Percentiles rank a stretch among this genome's conserved stretches.
Conservation (phyloP, 208 protist species). For the Angomonas desouzai region DNA sequence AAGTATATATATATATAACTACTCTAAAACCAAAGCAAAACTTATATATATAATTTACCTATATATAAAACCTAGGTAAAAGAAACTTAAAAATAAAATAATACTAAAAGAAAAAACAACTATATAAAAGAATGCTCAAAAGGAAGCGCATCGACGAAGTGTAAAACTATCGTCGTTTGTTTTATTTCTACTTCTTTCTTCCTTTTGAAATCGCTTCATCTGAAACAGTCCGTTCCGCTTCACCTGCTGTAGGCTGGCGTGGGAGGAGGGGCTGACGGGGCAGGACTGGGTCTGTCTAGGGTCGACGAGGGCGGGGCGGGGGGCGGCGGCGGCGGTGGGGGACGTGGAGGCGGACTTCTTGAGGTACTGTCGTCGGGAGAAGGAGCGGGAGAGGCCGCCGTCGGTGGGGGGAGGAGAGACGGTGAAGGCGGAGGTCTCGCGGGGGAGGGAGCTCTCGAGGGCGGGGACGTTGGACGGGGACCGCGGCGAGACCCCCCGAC, state of each 20-base stretch:
- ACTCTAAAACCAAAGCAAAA: too few relatives aligned
- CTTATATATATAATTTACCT: too few relatives aligned
- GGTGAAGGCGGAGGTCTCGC: background rate
- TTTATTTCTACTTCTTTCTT: background rate
- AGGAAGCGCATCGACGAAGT: background rate
- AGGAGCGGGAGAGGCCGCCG: background rate
- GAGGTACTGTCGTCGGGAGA: background rate
- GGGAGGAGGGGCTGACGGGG: too few relatives aligned
- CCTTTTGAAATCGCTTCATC: conserved; percentile 1
- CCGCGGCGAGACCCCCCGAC: background rate
- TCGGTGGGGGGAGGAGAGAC: conserved; percentile 1
- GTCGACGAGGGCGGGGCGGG: background rate
- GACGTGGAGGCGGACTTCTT: background rate
- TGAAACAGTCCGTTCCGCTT: background rate
- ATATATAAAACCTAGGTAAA: too few relatives aligned
- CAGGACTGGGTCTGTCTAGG: background rate
- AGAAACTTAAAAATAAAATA: too few relatives aligned
- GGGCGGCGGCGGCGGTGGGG: background rate
- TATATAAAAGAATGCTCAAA: too few relatives aligned
- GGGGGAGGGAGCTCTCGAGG: background rate
- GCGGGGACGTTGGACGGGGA: background rate
- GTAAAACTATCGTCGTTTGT: conserved; percentile 11
- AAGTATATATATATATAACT: conserved; percentile 13
- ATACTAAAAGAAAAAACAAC: too few relatives aligned
- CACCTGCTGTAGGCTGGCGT: background rate